A percentile compares a stretch with the other conserved stretches of the same genome.
Evolutionary conservation across 2,329 filamentous ascomycete genomes (phyloP).

Genomic region (Capronia americana): DNA sequence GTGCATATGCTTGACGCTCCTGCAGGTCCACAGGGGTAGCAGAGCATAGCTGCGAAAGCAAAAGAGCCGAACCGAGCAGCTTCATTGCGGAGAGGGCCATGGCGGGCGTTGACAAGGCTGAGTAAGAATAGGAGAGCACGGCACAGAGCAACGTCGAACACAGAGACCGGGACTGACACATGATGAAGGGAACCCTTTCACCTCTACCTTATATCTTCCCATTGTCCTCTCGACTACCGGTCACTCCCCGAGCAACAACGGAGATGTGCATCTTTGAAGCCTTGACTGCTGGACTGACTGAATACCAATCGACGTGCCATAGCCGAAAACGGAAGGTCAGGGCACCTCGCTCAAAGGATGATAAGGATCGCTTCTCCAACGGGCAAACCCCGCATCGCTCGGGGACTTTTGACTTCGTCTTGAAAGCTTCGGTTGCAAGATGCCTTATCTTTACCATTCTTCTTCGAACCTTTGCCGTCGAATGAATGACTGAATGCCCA

Average conservation of each 20-base stretch:
- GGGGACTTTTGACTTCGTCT: not conserved
- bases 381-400: not conserved
- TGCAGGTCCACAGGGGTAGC: slow-evolving; percentile 16
- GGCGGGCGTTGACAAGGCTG: slow-evolving; percentile 11
- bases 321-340: slow-evolving; percentile 3
- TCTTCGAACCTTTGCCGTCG: not conserved
- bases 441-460: not conserved
- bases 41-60: slow-evolving; percentile 6
- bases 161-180: not conserved
- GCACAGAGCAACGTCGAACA: not conserved
- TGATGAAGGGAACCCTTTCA: not conserved
- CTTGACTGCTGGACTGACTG: not conserved
- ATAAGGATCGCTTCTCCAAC: slow-evolving; percentile 8
- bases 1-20: slow-evolving; percentile 28
- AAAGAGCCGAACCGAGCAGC: slow-evolving; percentile 14
- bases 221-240: not conserved
- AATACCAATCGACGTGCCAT: not conserved
- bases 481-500: not conserved
- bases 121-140: not conserved
- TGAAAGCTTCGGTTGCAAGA: not conserved
- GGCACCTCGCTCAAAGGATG: not conserved
- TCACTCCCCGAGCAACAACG: slow-evolving; percentile 2
- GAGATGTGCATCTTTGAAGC: slow-evolving; percentile 8
- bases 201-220: slow-evolving; percentile 13
- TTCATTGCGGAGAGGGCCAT: slow-evolving; percentile 8